Percentiles rank a stretch among this genome's conserved stretches.
Conservation (phyloP, 192 early-diverging fungal genomes). For the Fimicolochytrium jonesii region DNA sequence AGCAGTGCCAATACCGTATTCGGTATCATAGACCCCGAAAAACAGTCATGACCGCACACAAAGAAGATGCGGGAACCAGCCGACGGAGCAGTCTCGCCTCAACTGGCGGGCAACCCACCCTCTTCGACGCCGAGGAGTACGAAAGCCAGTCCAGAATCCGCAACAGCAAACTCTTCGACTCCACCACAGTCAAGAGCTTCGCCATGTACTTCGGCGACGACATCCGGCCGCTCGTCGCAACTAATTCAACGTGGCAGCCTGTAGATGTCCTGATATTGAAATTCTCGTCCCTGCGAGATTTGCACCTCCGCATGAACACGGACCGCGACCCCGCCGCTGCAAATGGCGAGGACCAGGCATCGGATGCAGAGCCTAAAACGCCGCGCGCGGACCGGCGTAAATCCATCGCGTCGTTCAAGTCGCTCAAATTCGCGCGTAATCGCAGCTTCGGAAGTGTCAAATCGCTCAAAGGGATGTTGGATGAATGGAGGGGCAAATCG, state of each 20-base stretch:
- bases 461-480: background rate
- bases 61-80: too few species aligned
- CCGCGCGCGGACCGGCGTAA: too few species aligned
- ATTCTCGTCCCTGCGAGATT: constrained; percentile 1
- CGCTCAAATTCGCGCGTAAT: background rate
- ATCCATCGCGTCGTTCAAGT: too few species aligned
- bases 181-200: background rate
- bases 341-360: background rate
- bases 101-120: too few species aligned
- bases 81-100: too few species aligned
- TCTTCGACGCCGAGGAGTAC: too few species aligned
- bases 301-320: background rate
- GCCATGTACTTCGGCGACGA: constrained; percentile 5
- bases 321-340: too few species aligned
- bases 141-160: too few species aligned
- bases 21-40: too few species aligned
- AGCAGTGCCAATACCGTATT: too few species aligned
- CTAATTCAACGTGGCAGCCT: background rate
- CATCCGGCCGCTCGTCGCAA: background rate
- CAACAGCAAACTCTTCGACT: too few species aligned
- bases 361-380: background rate
- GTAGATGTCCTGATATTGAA: constrained; percentile 4
- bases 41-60: too few species aligned
- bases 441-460: background rate
- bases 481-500: background rate